Evolutionary conservation across 352 stramenopile genomes (phyloP), one percentile per base, ranked within the genome.

Genomic region (Elongisporangium anandrum): DNA sequence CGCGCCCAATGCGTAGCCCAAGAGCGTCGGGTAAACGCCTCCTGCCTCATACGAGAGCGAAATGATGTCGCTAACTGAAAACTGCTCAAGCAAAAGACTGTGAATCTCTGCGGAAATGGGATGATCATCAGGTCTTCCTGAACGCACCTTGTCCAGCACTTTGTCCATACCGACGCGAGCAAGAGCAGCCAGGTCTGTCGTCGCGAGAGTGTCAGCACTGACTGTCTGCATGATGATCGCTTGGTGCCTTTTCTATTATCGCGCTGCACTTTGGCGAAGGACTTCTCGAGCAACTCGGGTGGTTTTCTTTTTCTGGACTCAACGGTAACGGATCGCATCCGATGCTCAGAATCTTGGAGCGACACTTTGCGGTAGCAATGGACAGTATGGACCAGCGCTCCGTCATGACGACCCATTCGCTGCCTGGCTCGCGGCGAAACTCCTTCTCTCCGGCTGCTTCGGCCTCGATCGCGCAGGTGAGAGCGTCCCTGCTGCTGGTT

Each of bases 21-120:
- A 38, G 1, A 91, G 50, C 29, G 79, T 86, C 47, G 77, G 77
- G 56, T 83, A 87, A 24, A 89, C 55, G 23, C 79, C 75, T 2
- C 79, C 79, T 26, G 75, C 73, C 52, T 81, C 71, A 59, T 77
- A 87, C 21, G 81, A 87, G 9, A 75, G 61, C 20, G 68, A 58
- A 3, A 88, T 47, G 51, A 88, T 57, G 13, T 71, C 66, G 21
- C 45, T 59, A 23, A 81, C 62, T 0, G 81, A 86, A 5, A 83
- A 41, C 79, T 91, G 41, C 45, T 12, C 6, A 15, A 45, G 10
- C 16, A 2, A 45, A 17, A 45, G 34, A 3, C 29, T 12, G 34
- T 45, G 34, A 17, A 17, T 45, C 9, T 45, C 4, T 45, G 4
- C n/a, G n/a, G n/a, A n/a, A n/a, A n/a, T n/a, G n/a, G n/a, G n/a